A percentile compares a stretch with the other conserved stretches of the same genome.
Conservation (phyloP, 1,139 yeast species). For the Debaryomyces sp. region DNA sequence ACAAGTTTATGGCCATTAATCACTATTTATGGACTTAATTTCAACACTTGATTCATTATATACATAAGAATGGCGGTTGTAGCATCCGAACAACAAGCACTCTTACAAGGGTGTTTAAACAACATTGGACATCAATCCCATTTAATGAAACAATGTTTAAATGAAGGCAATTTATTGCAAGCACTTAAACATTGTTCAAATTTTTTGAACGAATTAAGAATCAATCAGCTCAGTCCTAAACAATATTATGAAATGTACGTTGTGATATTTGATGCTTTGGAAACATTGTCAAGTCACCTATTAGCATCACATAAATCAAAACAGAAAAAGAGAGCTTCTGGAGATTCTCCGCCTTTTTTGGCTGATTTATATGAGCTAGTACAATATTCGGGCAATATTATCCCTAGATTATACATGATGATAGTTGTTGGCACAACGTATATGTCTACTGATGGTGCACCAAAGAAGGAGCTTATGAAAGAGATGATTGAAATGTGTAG, state of each 20-base stretch:
- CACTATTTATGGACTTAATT: background rate
- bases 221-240: conserved; percentile 78
- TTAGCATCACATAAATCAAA: conserved; percentile 62
- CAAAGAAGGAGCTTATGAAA: conserved; percentile 83
- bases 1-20: background rate
- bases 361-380: conserved; percentile 93
- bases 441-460: conserved; percentile 77
- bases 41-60: background rate
- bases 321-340: conserved; percentile 18
- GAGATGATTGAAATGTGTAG: conserved; percentile 98
- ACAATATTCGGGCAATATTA: conserved; percentile 91
- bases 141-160: conserved; percentile 77
- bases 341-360: conserved; percentile 55
- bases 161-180: conserved; percentile 73
- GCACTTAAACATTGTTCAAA: conserved; percentile 88
- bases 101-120: conserved; percentile 54
- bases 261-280: conserved; percentile 81
- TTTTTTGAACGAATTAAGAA: conserved; percentile 79
- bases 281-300: conserved; percentile 65
- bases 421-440: conserved; percentile 92
- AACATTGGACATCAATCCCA: conserved; percentile 71
- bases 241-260: conserved; percentile 93
- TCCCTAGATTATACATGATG: conserved; percentile 92
- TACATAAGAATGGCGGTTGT: conserved; percentile 1
- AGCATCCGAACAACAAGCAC: conserved; percentile 17